Conservation (phyloP, 2,329 filamentous ascomycete genomes). For the Fusarium azukiicola region DNA sequence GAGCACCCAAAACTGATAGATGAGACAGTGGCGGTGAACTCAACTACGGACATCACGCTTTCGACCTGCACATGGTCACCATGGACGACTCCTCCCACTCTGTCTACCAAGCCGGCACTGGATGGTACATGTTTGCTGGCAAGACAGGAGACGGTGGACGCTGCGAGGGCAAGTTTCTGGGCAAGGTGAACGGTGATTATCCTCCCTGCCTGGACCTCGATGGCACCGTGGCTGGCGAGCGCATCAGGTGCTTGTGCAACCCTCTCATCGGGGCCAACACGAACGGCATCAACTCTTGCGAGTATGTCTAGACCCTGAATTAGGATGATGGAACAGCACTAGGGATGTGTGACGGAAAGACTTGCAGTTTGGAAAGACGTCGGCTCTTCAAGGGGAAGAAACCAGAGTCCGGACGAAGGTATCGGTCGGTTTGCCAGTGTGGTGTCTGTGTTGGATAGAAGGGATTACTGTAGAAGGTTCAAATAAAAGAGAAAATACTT, state of each 20-base stretch:
- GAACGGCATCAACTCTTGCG: conserved; percentile 30
- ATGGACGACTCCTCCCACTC: conserved; percentile 40
- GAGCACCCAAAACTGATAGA: not conserved
- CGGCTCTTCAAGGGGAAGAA: not conserved
- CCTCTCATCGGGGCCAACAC: conserved; percentile 28
- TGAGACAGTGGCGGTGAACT: conserved; percentile 27
- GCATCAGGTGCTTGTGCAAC: conserved; percentile 35
- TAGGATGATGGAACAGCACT: too few species aligned
- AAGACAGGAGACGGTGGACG: conserved; percentile 29
- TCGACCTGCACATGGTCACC: conserved; percentile 38
- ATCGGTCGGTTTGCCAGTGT: too few species aligned
- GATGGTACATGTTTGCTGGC: conserved; percentile 31
- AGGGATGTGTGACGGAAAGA: not conserved
- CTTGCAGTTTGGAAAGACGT: not conserved
- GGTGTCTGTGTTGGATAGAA: too few species aligned
- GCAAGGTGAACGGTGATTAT: conserved; percentile 26
- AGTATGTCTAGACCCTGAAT: conserved; percentile 17
- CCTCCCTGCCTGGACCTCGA: conserved; percentile 35
- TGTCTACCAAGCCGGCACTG: conserved; percentile 32
- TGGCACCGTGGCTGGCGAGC: conserved; percentile 33
- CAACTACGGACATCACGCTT: conserved; percentile 36
- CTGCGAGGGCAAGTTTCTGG: conserved; percentile 30
- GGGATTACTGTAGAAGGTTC: too few species aligned
- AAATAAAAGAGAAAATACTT: too few species aligned
- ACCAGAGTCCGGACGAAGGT: too few species aligned